A percentile compares a stretch with the other conserved stretches of the same genome.
Evolutionary conservation across 257 asterid genomes (phyloP).

Genomic region (Craterostigma plantagineum): DNA sequence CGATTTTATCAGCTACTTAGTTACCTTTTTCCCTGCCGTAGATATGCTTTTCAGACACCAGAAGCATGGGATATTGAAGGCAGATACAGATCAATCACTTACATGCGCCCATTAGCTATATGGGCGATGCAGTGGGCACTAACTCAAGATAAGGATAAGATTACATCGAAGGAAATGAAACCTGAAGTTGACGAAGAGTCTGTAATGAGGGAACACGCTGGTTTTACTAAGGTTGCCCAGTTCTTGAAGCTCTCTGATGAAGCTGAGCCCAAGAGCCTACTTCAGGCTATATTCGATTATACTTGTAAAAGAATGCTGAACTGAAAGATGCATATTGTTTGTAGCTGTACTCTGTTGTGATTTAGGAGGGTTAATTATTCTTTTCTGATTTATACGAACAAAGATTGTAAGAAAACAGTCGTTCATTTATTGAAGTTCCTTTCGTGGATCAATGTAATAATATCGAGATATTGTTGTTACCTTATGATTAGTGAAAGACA

Average conservation of each 20-base stretch:
- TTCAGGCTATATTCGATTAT: conserved; percentile 58
- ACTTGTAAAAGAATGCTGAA: conserved; percentile 61
- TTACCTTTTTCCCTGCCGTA: neutral
- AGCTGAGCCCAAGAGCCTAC: conserved; percentile 42
- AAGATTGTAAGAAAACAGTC: too few relatives aligned
- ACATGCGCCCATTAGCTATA: conserved; percentile 93
- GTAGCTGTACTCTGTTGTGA: too few relatives aligned
- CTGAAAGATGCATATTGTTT: conserved; percentile 10
- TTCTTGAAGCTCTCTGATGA: conserved; percentile 51
- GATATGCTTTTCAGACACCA: conserved; percentile 87
- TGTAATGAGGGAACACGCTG: conserved; percentile 49
- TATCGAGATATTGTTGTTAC: too few relatives aligned
- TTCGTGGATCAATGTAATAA: too few relatives aligned
- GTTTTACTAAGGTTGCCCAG: conserved; percentile 61
- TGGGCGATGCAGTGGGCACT: conserved; percentile 99
- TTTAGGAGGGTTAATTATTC: too few relatives aligned
- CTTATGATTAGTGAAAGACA: too few relatives aligned
- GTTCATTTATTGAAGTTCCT: too few relatives aligned
- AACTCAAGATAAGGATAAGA: conserved; percentile 15
- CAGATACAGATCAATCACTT: conserved; percentile 50
- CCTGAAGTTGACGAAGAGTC: conserved; percentile 36
- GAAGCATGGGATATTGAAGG: conserved; percentile 78
- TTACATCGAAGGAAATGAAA: conserved; percentile 20
- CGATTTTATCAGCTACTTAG: too few relatives aligned
- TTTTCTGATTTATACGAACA: too few relatives aligned